These are phyloP conservation scores for Fragilaria crotonensis DNA, from an alignment of 108 stramenopile genomes.

Conservation along the genomic window DNA sequence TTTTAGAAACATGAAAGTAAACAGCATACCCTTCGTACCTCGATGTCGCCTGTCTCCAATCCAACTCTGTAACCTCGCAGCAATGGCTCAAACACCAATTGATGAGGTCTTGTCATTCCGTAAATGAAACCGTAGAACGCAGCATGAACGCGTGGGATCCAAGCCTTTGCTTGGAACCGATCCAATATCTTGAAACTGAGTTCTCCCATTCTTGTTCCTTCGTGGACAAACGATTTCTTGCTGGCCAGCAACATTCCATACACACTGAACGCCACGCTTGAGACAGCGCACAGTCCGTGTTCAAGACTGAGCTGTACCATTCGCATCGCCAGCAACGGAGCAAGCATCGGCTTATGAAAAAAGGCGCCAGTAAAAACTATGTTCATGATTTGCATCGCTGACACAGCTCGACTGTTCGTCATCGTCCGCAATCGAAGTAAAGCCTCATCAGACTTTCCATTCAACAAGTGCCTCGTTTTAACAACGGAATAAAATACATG, in stretches of 20 bases:
- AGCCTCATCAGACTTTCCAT: conserved; percentile 7
- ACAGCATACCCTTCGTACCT: not conserved
- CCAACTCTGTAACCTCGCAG: conserved; percentile 14
- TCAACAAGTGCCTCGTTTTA: conserved; percentile 10
- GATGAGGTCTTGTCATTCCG: conserved; percentile 10
- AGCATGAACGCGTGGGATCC: conserved; percentile 18
- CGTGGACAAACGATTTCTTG: conserved; percentile 20
- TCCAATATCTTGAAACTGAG: conserved; percentile 20
- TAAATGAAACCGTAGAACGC: conserved; percentile 17
- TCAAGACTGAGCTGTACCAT: conserved; percentile 33
- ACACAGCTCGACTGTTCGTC: conserved; percentile 9
- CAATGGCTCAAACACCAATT: conserved; percentile 8
- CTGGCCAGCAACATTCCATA: conserved; percentile 30
- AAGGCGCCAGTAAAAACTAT: conserved; percentile 8
- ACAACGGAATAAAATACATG: conserved; percentile 4
- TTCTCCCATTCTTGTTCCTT: conserved; percentile 37
- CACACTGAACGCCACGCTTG: conserved; percentile 27
- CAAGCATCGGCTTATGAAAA: conserved; percentile 7
- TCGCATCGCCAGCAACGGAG: conserved; percentile 27
- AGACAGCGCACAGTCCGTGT: conserved; percentile 17
- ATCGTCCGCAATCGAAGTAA: not conserved
- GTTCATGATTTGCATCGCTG: conserved; percentile 46
- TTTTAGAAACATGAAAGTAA: not conserved
- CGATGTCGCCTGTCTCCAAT: conserved; percentile 25
- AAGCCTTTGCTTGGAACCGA: conserved; percentile 5